These are phyloP conservation scores for Knufia petricola DNA, from an alignment of 2,329 filamentous ascomycete genomes.

Conservation along the genomic window DNA sequence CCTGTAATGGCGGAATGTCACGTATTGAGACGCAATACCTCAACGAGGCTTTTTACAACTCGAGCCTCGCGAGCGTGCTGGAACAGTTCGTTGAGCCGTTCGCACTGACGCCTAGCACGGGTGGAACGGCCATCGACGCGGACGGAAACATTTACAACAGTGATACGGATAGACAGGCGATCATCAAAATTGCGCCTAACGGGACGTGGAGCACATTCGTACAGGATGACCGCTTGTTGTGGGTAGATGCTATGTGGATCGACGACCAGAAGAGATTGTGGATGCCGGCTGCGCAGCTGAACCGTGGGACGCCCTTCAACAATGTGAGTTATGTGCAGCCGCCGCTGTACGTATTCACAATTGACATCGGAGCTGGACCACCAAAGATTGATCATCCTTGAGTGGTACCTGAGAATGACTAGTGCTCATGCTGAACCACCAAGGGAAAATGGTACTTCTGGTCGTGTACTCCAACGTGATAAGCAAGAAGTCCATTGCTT, in stretches of 20 bases:
- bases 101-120: constrained; percentile 29
- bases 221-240: constrained; percentile 13
- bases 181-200: constrained; percentile 14
- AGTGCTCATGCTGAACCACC: too few relatives aligned
- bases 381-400: constrained; percentile 12
- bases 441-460: too few relatives aligned
- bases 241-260: constrained; percentile 17
- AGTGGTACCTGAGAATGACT: too few relatives aligned
- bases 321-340: constrained; percentile 8
- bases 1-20: too few relatives aligned
- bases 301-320: constrained; percentile 12
- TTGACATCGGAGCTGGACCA: constrained; percentile 14
- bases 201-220: constrained; percentile 12
- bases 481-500: too few relatives aligned
- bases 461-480: too few relatives aligned
- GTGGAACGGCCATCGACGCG: constrained; percentile 32
- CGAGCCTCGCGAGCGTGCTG: too few relatives aligned
- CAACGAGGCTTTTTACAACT: too few relatives aligned
- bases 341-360: constrained; percentile 12
- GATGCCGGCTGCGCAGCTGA: constrained; percentile 16
- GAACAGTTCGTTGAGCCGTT: constrained; percentile 24
- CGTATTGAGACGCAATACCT: too few relatives aligned
- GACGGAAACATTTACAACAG: constrained; percentile 31
- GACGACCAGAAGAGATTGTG: constrained; percentile 12
- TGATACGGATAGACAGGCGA: constrained; percentile 25